Conservation (phyloP, 257 asterid genomes). For the Scutellaria barbata region DNA sequence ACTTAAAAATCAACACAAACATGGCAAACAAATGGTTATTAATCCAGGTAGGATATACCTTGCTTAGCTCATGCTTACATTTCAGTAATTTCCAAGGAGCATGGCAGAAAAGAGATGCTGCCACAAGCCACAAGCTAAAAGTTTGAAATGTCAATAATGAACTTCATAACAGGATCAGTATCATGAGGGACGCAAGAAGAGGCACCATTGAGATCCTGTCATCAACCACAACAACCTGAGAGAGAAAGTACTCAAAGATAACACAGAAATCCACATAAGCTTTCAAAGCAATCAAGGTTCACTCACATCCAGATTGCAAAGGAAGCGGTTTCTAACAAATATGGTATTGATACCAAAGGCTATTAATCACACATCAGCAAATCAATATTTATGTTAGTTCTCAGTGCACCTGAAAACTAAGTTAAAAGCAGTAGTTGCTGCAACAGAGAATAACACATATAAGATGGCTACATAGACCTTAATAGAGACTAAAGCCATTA, state of each 20-base stretch:
- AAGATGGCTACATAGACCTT: neutral
- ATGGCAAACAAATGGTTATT: neutral
- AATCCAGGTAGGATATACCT: neutral
- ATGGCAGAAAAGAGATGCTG: neutral
- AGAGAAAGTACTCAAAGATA: neutral
- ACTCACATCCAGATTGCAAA: slow-evolving; percentile 20
- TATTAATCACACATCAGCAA: neutral
- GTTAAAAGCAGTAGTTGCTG: neutral
- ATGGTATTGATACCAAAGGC: slow-evolving; percentile 4
- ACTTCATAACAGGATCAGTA: slow-evolving; percentile 27
- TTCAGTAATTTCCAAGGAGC: no score
- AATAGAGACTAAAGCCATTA: neutral
- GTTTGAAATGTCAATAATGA: slow-evolving; percentile 9
- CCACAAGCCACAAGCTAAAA: neutral
- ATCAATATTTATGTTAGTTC: slow-evolving; percentile 8
- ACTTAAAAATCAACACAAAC: neutral
- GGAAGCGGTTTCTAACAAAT: slow-evolving; percentile 20
- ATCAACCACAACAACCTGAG: slow-evolving; percentile 20
- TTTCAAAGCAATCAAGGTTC: neutral
- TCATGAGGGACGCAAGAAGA: slow-evolving; percentile 25
- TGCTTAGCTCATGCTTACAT: neutral
- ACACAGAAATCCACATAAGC: neutral
- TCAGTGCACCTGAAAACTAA: slow-evolving; percentile 17
- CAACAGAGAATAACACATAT: neutral
- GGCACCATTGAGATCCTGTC: slow-evolving; percentile 32